Percentiles rank a stretch among this genome's conserved stretches.
These are phyloP conservation scores for Paramecium tetraurelia DNA, from an alignment of 73 alveolate genomes.

Conservation along the genomic window DNA sequence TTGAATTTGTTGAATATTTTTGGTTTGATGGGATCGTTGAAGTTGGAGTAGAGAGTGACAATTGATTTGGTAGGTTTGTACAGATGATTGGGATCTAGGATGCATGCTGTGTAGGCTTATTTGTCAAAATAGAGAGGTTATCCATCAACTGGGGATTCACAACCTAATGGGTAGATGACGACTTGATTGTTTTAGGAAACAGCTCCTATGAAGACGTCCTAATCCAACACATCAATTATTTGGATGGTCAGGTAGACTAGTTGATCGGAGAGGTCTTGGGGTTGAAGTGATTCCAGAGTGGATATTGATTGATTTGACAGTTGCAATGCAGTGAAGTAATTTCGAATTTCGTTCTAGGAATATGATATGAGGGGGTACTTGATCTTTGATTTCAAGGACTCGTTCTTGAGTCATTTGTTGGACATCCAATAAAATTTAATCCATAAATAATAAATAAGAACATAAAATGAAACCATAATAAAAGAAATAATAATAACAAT, in stretches of 20 bases:
- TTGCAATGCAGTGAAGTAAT: neutral
- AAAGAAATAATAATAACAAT: constrained; percentile 6
- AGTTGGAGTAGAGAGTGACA: neutral
- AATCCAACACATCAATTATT: neutral
- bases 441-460: constrained; percentile 39
- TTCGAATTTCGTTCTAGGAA: neutral
- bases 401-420: neutral
- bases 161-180: neutral
- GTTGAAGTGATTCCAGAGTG: neutral
- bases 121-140: neutral
- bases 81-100: neutral
- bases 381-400: neutral
- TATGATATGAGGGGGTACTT: neutral
- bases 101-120: neutral
- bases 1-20: neutral
- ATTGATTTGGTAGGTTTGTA: neutral
- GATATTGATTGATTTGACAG: neutral
- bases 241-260: neutral
- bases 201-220: constrained; percentile 5
- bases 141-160: neutral
- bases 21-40: neutral
- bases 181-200: neutral
- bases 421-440: constrained; percentile 18
- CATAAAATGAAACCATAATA: constrained; percentile 19
- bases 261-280: neutral